Evolutionary conservation across 108 stramenopile species (phyloP).

Genomic region (Phaeodactylum tricornutum): DNA sequence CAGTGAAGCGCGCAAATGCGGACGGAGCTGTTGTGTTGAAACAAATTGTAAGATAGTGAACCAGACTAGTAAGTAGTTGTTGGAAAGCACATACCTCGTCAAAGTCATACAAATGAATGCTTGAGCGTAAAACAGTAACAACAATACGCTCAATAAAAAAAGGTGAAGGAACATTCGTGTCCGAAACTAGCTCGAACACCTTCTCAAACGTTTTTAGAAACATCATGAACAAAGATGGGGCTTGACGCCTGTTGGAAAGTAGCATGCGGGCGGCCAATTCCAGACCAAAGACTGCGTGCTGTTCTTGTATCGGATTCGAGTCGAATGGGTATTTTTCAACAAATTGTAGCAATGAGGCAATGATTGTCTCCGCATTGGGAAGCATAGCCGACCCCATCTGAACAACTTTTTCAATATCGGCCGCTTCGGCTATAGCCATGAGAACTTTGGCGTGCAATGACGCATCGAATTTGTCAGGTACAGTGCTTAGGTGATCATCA

Average conservation of each 20-base stretch:
- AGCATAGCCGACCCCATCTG: conserved; percentile 16
- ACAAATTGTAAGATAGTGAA: conserved; percentile 6
- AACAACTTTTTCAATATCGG: conserved; percentile 55
- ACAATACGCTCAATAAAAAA: conserved; percentile 65
- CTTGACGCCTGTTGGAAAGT: conserved; percentile 46
- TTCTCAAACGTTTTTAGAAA: conserved; percentile 55
- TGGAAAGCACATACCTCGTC: conserved; percentile 26
- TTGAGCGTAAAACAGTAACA: conserved; percentile 57
- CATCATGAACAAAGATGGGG: conserved; percentile 44
- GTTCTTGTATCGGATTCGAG: conserved; percentile 52
- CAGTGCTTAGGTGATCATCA: conserved; percentile 6
- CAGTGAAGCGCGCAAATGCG: conserved; percentile 36
- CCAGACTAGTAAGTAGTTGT: conserved; percentile 2
- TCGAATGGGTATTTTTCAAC: conserved; percentile 37
- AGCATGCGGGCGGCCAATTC: conserved; percentile 61
- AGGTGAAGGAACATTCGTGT: conserved; percentile 23
- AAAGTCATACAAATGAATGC: conserved; percentile 67
- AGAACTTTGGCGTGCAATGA: conserved; percentile 32
- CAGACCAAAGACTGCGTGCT: conserved; percentile 59
- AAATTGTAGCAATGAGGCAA: conserved; percentile 34
- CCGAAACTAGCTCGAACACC: conserved; percentile 12
- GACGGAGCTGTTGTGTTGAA: conserved; percentile 51
- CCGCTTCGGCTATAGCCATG: conserved; percentile 27
- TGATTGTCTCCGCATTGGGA: conserved; percentile 25
- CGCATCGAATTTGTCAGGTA: conserved; percentile 10